Evolutionary conservation across 495 filamentous ascomycete genomes (phyloP), one percentile per base, ranked within the genome.

Genomic region (Rostrohypoxylon terebratum): DNA sequence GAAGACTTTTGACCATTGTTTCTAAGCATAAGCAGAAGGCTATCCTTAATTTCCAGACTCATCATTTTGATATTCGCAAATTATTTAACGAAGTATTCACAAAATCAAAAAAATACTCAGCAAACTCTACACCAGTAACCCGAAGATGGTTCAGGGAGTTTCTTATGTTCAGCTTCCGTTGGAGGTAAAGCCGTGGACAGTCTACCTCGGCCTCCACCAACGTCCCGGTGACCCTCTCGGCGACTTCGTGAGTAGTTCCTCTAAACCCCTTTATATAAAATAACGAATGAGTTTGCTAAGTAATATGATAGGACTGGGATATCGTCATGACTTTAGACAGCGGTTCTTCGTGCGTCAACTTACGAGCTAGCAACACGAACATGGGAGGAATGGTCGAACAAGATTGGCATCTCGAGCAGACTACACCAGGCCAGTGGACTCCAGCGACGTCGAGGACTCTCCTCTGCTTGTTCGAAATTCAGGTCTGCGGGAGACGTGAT

Each of bases 161-260:
- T 4, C 6, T 16, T 31, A 36, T 7, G 1, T 21, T n/a, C 31
- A 55, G 7, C 2, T 55, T 18, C 21, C 28, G 0, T 14, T 2
- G 1, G 4, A 7, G 2, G 20, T 59, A 1, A 25, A 59, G 11
- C 36, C 57, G 7, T 16, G 0, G 11, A 45, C 36, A 3, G 13
- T 59, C 21, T 59, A 59, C 21, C 57, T 59, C 57, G 57, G 38
- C 4, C 20, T 59, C 4, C 38, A 59, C 4, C 38, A 59, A 25
- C 57, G 36, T 2, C 9, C 6, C 14, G 14, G 28, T n/a, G 38
- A 31, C 13, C 38, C 38, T 3, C 1, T 2, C 0, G 57, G 57
- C 1, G 38, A 16, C 6, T 59, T 59, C 31, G 57, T 59, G 31
- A 59, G 57, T 59, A 10, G 4, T 6, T 7, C 21, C 20, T 16